These are phyloP conservation scores for Bombardia bombarda DNA, from an alignment of 495 filamentous ascomycete genomes.

Conservation along the genomic window DNA sequence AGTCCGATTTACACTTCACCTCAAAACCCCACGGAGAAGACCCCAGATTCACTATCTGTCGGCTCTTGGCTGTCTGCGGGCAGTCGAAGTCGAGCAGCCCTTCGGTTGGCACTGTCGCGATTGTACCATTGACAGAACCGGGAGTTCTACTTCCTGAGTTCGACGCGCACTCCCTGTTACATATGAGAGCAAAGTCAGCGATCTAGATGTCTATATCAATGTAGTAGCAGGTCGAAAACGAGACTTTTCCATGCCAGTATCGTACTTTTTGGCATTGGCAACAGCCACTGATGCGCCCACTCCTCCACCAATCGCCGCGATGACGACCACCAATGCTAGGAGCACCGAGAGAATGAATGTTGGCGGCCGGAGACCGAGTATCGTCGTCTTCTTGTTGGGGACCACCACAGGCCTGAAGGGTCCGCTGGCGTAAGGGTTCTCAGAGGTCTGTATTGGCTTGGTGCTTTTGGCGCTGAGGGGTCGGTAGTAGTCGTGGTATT, in stretches of 20 bases:
- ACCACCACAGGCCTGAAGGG: no score
- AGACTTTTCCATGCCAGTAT: neutral
- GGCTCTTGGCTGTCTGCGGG: neutral
- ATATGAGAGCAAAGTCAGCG: neutral
- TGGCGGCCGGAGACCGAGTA: neutral
- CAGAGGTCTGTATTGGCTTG: no score
- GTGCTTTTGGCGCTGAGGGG: no score
- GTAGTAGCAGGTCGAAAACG: neutral
- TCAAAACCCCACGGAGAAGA: neutral
- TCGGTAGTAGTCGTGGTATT: no score
- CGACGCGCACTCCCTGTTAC: neutral
- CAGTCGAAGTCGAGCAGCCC: conserved; percentile 7
- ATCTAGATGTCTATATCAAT: neutral
- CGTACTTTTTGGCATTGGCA: conserved; percentile 8
- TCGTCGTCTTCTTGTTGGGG: neutral
- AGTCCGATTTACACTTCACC: neutral
- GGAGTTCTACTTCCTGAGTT: no score
- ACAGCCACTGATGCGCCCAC: conserved; percentile 7
- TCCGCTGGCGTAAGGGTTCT: no score
- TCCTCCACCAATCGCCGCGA: conserved; percentile 5
- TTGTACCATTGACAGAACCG: neutral
- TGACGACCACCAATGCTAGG: neutral
- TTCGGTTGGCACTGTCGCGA: conserved; percentile 5
- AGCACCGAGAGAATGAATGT: neutral
- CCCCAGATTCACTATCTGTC: neutral